phyloP scores from a whole-genome alignment of 768 basidiomycete species.

The Pleurotus ostreatus region DNA sequence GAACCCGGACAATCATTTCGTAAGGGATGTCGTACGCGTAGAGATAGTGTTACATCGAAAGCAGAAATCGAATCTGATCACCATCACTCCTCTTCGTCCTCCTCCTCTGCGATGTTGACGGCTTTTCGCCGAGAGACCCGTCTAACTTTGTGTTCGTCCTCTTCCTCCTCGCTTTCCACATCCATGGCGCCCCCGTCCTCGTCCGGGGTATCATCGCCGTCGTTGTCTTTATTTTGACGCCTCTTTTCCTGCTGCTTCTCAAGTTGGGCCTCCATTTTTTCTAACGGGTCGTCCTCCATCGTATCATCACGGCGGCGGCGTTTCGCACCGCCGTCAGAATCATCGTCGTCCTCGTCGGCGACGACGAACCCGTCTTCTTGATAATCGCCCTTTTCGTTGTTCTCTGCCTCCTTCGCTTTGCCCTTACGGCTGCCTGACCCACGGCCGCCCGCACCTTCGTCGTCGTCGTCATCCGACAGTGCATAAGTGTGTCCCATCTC shows the following conservation, averaged over 20 bases:
- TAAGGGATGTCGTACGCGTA: constrained; percentile 5
- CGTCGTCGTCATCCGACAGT: constrained; percentile 60
- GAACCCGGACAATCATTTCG: constrained; percentile 9
- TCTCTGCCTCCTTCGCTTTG: constrained; percentile 51
- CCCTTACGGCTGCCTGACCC: constrained; percentile 32
- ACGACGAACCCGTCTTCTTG: constrained; percentile 86
- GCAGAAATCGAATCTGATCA: constrained; percentile 8
- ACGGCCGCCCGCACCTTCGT: constrained; percentile 26
- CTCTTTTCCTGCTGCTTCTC: constrained; percentile 45
- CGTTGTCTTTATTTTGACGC: constrained; percentile 34
- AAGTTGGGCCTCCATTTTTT: constrained; percentile 69
- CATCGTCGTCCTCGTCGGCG: constrained; percentile 72
- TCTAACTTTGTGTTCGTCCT: constrained; percentile 66
- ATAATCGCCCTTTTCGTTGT: constrained; percentile 62
- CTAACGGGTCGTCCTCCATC: constrained; percentile 57
- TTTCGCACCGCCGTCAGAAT: constrained; percentile 38
- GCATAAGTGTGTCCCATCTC: constrained; percentile 47
- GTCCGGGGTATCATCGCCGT: constrained; percentile 26
- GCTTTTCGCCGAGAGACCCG: constrained; percentile 56
- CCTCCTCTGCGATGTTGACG: constrained; percentile 60
- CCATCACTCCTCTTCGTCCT: constrained; percentile 43
- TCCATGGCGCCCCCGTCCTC: constrained; percentile 55
- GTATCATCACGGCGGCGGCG: constrained; percentile 34
- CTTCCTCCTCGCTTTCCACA: constrained; percentile 71
- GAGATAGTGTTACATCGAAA: constrained; percentile 4